phyloP scores from a whole-genome alignment of 345 rosid genomes.

The Sonneratia alba region DNA sequence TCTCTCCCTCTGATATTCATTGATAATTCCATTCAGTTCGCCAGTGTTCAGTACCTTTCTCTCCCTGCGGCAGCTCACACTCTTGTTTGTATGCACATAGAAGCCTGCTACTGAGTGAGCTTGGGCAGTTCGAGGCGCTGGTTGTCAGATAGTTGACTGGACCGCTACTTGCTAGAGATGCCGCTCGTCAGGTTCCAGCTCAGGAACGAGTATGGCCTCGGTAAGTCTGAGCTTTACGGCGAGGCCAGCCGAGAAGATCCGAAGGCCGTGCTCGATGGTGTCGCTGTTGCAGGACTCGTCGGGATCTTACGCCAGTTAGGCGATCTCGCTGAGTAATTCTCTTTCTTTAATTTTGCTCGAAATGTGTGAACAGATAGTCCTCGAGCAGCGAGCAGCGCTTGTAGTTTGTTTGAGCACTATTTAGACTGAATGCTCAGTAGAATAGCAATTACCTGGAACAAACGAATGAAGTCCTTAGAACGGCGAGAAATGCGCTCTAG shows the following conservation, averaged over 20 bases:
- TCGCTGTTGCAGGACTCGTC: slow-evolving; percentile 71
- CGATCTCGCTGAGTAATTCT: slow-evolving; percentile 91
- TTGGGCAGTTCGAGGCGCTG: neutral
- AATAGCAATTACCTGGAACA: neutral
- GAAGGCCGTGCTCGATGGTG: slow-evolving; percentile 63
- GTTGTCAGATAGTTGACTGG: neutral
- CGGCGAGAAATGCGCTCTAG: neutral
- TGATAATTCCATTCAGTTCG: neutral
- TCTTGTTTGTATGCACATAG: neutral
- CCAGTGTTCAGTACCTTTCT: neutral
- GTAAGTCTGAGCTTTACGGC: slow-evolving; percentile 43
- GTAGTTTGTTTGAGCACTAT: neutral
- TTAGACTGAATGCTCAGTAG: neutral
- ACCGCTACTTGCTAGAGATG: slow-evolving; percentile 21
- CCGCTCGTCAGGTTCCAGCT: slow-evolving; percentile 64
- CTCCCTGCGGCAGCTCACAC: neutral
- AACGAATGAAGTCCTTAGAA: neutral
- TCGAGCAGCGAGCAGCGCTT: neutral
- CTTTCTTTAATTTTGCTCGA: neutral
- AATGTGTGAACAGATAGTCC: neutral
- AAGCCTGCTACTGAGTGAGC: neutral
- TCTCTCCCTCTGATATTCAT: slow-evolving; percentile 3
- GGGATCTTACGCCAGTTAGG: slow-evolving; percentile 97
- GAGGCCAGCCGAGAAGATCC: slow-evolving; percentile 68
- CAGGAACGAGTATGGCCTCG: slow-evolving; percentile 55